A percentile compares a stretch with the other conserved stretches of the same genome.
Evolutionary conservation across 129 eudicot genomes (phyloP).

Genomic region (Kitagawia praeruptora): DNA sequence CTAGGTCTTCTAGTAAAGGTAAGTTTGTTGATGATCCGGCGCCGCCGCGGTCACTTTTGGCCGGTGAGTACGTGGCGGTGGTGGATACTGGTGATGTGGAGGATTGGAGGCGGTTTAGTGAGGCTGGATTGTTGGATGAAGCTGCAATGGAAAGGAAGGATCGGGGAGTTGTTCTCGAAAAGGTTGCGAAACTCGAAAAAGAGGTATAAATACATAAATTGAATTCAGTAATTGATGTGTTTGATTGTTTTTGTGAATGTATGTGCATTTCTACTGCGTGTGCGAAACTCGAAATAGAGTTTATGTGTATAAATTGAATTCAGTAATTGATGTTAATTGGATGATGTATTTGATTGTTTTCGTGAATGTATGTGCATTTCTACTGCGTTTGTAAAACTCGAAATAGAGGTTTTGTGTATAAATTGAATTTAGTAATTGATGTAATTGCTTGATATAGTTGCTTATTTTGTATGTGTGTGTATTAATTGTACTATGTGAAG

Average conservation of each 20-base stretch:
- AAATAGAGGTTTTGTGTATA: too few relatives aligned
- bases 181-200: slow-evolving; percentile 40
- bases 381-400: too few relatives aligned
- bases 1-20: slow-evolving; percentile 33
- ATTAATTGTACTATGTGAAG: too few relatives aligned
- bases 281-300: too few relatives aligned
- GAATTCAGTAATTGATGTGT: background rate
- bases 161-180: slow-evolving; percentile 46
- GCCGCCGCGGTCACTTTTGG: slow-evolving; percentile 50
- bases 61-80: slow-evolving; percentile 27
- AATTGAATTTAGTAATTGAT: too few relatives aligned
- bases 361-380: background rate
- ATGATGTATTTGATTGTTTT: background rate
- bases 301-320: too few relatives aligned
- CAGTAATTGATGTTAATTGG: too few relatives aligned
- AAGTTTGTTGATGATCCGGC: slow-evolving; percentile 57
- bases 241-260: background rate
- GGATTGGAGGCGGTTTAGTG: slow-evolving; percentile 88
- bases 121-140: slow-evolving; percentile 85
- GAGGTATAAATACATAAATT: slow-evolving; percentile 25
- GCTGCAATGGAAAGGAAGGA: slow-evolving; percentile 63
- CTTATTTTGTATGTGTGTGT: too few relatives aligned
- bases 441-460: too few relatives aligned
- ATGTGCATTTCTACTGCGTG: too few relatives aligned
- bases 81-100: slow-evolving; percentile 45